These are phyloP conservation scores for Pleurotus giganteus DNA, from an alignment of 768 basidiomycete genomes.

Conservation along the genomic window DNA sequence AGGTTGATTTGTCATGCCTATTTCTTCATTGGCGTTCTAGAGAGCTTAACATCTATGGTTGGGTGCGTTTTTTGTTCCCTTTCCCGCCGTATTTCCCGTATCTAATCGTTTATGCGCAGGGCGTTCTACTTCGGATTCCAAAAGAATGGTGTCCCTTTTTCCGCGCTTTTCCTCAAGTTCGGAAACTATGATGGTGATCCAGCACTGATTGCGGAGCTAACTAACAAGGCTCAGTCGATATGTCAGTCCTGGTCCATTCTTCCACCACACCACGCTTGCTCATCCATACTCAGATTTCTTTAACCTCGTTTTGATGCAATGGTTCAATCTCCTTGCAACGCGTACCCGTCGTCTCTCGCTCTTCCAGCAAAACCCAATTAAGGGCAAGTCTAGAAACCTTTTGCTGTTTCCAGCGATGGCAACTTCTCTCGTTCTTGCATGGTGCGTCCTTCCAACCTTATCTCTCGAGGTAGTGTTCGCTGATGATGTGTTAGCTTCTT, in stretches of 20 bases:
- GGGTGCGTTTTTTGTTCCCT: slow-evolving; percentile 33
- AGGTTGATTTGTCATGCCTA: slow-evolving; percentile 57
- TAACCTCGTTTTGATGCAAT: slow-evolving; percentile 58
- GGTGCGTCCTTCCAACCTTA: slow-evolving; percentile 31
- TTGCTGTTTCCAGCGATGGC: slow-evolving; percentile 47
- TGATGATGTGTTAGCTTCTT: slow-evolving; percentile 29
- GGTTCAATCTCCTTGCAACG: slow-evolving; percentile 55
- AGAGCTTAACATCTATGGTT: slow-evolving; percentile 44
- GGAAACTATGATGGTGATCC: slow-evolving; percentile 35
- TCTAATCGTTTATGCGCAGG: slow-evolving; percentile 13
- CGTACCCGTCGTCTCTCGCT: slow-evolving; percentile 54
- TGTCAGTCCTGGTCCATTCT: slow-evolving; percentile 17
- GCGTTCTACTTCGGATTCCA: slow-evolving; percentile 43
- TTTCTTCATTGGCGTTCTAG: slow-evolving; percentile 48
- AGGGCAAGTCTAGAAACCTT: slow-evolving; percentile 30
- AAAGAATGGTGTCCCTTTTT: slow-evolving; percentile 45
- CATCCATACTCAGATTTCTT: slow-evolving; percentile 30
- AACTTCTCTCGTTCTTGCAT: slow-evolving; percentile 39
- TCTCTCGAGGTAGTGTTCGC: slow-evolving; percentile 11
- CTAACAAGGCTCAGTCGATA: slow-evolving; percentile 47
- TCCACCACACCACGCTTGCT: neutral
- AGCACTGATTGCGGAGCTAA: slow-evolving; percentile 34
- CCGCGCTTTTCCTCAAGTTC: slow-evolving; percentile 42
- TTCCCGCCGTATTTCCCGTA: neutral
- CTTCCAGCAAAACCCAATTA: slow-evolving; percentile 50